Evolutionary conservation across 345 rosid species (phyloP).

Genomic region (Pugionium dolabratum): DNA sequence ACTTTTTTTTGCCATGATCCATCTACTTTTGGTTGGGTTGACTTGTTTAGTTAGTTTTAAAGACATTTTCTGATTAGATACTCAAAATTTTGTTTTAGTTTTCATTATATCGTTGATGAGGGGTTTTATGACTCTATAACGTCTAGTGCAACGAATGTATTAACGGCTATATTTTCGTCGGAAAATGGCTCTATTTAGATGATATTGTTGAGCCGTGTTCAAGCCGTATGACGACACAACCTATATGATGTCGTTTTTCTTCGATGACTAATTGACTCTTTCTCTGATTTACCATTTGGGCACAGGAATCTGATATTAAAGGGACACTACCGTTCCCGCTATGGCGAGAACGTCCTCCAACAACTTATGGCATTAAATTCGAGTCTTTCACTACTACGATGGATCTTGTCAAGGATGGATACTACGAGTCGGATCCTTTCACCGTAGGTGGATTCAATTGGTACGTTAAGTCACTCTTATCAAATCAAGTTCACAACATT

Average conservation of each 20-base stretch:
- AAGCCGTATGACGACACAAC: neutral
- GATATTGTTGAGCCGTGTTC: neutral
- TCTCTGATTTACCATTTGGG: neutral
- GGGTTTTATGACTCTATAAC: too few species aligned
- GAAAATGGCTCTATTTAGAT: neutral
- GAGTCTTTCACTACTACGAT: slow-evolving; percentile 5
- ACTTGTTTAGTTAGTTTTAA: neutral
- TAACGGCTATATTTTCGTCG: too few species aligned
- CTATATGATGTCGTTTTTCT: neutral
- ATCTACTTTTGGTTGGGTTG: neutral
- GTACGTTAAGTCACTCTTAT: neutral
- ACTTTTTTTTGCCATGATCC: neutral
- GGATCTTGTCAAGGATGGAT: neutral
- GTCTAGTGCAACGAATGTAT: too few species aligned
- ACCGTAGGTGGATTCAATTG: slow-evolving; percentile 17
- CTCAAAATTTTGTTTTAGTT: neutral
- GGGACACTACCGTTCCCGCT: too few species aligned
- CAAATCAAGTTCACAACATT: neutral
- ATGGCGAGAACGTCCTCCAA: slow-evolving; percentile 21
- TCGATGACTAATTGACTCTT: neutral
- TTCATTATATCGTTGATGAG: neutral
- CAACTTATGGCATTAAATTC: slow-evolving; percentile 17
- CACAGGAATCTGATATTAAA: neutral
- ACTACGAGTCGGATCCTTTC: slow-evolving; percentile 23
- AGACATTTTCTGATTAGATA: neutral